Evolutionary conservation across 495 filamentous ascomycete species (phyloP), one percentile per base, ranked within the genome.

Genomic region (Pseudoneurospora amorphoporcata): DNA sequence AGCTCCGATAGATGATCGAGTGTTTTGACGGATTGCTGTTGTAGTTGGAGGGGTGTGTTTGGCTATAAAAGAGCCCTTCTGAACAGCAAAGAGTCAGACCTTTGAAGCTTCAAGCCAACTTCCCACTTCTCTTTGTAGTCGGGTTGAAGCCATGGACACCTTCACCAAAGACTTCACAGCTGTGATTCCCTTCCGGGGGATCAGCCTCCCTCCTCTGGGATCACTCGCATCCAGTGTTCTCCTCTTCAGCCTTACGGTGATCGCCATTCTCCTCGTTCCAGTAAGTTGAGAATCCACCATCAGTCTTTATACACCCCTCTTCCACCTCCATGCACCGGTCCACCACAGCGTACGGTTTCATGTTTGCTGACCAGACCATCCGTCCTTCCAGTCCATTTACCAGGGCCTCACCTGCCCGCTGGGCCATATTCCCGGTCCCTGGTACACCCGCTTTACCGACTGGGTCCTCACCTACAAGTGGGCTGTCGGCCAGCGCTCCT

Each of bases 401-500:
- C 40, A 42, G 12, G 40, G 40, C 2, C 40, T 42, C 40, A 42
- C 40, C 12, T 42, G 40, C 14, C 40, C 40, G 12, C 16, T 42
- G 40, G 16, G 40, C n/a, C 68, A 73, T 32, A 16, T 73, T n/a
- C 72, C 72, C 12, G 72, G 72, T 10, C 72, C 72, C 8, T 81
- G 77, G 79, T 78, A 81, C 71, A 77, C 84, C 0, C 80, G 79
- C 70, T 86, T 77, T 75, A 86, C 84, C 10, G 73, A 74, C 8
- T 7, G 76, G 8, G 68, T 81, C 1, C 61, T 79, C 14, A 76
- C 73, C 16, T 84, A 81, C 72, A 75, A 84, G 35, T 77, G 70
- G 70, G 42, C 85, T 12, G 76, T 5, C 2, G 84, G 83, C 5
- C 69, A 71, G 10, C 71, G 73, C 16, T 78, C 82, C 6, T 61